phyloP scores from a whole-genome alignment of 768 basidiomycete genomes.

The Cystofilobasidium macerans region DNA sequence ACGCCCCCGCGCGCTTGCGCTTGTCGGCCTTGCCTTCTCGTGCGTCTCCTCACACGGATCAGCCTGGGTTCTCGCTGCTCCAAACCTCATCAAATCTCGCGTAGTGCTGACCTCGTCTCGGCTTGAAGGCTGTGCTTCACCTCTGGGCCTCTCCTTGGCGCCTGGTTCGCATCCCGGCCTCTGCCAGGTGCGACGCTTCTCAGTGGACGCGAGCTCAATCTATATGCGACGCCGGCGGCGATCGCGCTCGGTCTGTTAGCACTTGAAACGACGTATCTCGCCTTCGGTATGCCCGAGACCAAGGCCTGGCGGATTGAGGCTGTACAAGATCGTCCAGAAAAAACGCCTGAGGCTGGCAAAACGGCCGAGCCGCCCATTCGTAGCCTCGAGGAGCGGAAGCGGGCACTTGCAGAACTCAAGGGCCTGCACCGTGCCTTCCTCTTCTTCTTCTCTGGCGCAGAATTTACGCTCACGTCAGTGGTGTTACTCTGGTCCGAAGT shows the following conservation, averaged over 20 bases:
- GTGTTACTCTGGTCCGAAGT: conserved; percentile 53
- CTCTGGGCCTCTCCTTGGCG: conserved; percentile 84
- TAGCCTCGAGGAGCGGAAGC: conserved; percentile 42
- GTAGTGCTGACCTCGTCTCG: conserved; percentile 36
- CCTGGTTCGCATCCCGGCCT: conserved; percentile 85
- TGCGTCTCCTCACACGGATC: conserved; percentile 17
- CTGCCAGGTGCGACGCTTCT: conserved; percentile 37
- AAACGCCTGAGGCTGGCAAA: conserved; percentile 27
- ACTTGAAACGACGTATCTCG: conserved; percentile 68
- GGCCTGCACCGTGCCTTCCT: conserved; percentile 74
- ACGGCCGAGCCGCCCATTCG: neutral
- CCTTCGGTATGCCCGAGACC: conserved; percentile 72
- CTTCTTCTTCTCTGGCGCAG: conserved; percentile 72
- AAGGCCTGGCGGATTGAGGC: conserved; percentile 42
- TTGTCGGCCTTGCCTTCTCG: conserved; percentile 92
- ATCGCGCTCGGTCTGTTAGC: conserved; percentile 67
- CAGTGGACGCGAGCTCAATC: conserved; percentile 52
- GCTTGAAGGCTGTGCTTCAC: conserved; percentile 7
- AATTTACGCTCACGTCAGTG: conserved; percentile 73
- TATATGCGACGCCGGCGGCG: conserved; percentile 81
- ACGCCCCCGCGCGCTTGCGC: conserved; percentile 73
- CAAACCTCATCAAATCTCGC: neutral
- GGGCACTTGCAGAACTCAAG: conserved; percentile 51
- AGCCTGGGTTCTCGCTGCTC: neutral
- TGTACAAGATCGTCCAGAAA: conserved; percentile 25